Percentiles rank a stretch among this genome's conserved stretches.
Conservation (phyloP, 1,284 basidiomycete species). For the Earliella scabrosa region DNA sequence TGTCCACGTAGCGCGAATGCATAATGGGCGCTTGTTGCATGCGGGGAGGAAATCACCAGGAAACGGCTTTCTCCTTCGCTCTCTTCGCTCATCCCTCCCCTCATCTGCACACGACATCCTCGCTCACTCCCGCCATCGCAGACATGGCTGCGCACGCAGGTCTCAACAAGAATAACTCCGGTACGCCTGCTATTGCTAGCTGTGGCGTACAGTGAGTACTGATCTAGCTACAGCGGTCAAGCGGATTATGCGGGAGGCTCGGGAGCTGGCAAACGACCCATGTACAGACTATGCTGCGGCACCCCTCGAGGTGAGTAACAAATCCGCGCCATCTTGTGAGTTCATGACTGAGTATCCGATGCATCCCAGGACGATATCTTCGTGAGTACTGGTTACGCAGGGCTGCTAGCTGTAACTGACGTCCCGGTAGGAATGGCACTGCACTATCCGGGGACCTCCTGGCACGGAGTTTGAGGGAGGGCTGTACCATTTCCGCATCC, state of each 20-base stretch:
- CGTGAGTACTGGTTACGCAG: slow-evolving; percentile 47
- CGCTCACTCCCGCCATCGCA: slow-evolving; percentile 1
- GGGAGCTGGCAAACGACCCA: slow-evolving; percentile 83
- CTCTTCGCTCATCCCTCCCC: slow-evolving; percentile 5
- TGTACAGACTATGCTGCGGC: slow-evolving; percentile 84
- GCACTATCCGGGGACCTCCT: slow-evolving; percentile 87
- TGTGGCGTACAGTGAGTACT: slow-evolving; percentile 3
- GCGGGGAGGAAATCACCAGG: slow-evolving; percentile 18
- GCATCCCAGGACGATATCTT: slow-evolving; percentile 76
- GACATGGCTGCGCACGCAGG: slow-evolving; percentile 39
- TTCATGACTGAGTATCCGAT: slow-evolving; percentile 14
- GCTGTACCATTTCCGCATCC: slow-evolving; percentile 90
- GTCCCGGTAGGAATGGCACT: slow-evolving; percentile 89
- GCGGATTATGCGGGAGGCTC: slow-evolving; percentile 95
- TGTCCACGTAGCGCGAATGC: slow-evolving; percentile 24
- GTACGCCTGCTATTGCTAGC: slow-evolving; percentile 40
- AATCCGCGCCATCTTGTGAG: slow-evolving; percentile 4
- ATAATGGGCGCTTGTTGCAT: slow-evolving; percentile 15
- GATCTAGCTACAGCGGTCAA: slow-evolving; percentile 69
- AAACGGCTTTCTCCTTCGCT: slow-evolving; percentile 8
- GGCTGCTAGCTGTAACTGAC: slow-evolving; percentile 23
- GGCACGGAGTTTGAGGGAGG: slow-evolving; percentile 93
- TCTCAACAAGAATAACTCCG: slow-evolving; percentile 87
- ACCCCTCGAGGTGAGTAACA: slow-evolving; percentile 78
- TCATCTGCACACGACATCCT: slow-evolving; percentile 14